Percentiles rank a stretch among this genome's conserved stretches.
Evolutionary conservation across 1,284 basidiomycete genomes (phyloP).

Genomic region (Ceratobasidium sp.): DNA sequence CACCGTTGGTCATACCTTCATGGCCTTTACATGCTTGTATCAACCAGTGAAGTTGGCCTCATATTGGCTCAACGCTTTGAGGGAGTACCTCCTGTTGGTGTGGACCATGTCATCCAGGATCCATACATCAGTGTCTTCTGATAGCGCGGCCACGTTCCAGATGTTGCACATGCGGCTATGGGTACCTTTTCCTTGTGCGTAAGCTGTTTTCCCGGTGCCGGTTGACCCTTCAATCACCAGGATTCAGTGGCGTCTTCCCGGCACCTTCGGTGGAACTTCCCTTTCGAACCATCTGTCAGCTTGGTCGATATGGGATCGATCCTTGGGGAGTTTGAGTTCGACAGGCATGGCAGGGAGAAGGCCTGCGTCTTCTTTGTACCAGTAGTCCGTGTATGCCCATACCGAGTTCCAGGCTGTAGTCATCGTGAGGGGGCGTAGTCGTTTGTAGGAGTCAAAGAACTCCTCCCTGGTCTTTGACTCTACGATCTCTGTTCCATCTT

Average conservation of each 20-base stretch:
- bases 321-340: background rate
- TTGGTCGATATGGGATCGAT: background rate
- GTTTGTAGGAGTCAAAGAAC: background rate
- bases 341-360: background rate
- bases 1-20: background rate
- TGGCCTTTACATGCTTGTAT: background rate
- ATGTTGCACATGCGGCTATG: no score
- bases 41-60: background rate
- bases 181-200: background rate
- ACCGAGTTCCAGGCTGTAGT: no score
- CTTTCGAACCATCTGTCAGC: background rate
- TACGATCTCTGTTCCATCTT: background rate
- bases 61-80: constrained; percentile 4
- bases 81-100: background rate
- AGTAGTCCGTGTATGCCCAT: background rate
- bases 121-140: no score
- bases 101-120: no score
- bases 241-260: constrained; percentile 3
- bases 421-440: background rate
- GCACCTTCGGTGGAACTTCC: background rate
- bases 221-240: constrained; percentile 4
- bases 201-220: background rate
- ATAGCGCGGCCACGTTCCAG: no score
- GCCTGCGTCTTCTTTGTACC: background rate
- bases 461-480: background rate